Evolutionary conservation across 108 stramenopile species (phyloP).

Genomic region (Craspedostauros australis): DNA sequence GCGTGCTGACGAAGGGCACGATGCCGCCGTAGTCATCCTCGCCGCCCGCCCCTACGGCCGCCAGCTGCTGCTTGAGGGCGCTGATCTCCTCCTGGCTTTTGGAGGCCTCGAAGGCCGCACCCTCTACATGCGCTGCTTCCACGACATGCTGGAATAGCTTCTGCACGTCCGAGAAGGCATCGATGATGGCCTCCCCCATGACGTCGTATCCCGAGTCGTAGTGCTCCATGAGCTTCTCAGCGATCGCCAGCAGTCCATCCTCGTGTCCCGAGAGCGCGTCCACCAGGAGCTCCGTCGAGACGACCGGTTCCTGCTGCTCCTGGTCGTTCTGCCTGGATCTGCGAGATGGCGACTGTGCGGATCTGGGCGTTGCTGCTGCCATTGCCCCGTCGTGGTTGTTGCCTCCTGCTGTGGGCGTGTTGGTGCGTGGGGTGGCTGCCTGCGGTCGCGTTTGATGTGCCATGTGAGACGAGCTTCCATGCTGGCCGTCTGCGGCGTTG

Average conservation of each 20-base stretch:
- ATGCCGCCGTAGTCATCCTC: background rate
- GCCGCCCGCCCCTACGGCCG: background rate
- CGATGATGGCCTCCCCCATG: conserved; percentile 75
- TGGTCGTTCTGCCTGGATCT: background rate
- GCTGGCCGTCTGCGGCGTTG: background rate
- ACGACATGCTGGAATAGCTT: conserved; percentile 85
- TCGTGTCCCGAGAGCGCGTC: conserved; percentile 84
- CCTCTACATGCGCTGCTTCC: conserved; percentile 87
- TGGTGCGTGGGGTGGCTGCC: background rate
- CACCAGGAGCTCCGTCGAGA: conserved; percentile 78
- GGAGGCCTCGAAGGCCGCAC: conserved; percentile 77
- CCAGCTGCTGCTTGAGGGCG: conserved; percentile 13
- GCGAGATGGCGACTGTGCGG: background rate
- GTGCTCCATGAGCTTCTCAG: conserved; percentile 79
- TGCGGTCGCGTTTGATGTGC: background rate
- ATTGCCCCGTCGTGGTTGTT: background rate
- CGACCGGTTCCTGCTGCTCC: conserved; percentile 27
- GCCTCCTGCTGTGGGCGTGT: background rate
- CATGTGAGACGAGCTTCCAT: background rate
- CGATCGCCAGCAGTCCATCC: conserved; percentile 82
- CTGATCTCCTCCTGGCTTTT: conserved; percentile 58
- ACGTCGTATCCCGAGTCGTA: conserved; percentile 79
- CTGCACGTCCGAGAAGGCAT: conserved; percentile 82
- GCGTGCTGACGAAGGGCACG: conserved; percentile 13
- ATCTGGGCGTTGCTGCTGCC: background rate